These are phyloP conservation scores for Apocynum venetum DNA, from an alignment of 257 asterid genomes.

Conservation along the genomic window DNA sequence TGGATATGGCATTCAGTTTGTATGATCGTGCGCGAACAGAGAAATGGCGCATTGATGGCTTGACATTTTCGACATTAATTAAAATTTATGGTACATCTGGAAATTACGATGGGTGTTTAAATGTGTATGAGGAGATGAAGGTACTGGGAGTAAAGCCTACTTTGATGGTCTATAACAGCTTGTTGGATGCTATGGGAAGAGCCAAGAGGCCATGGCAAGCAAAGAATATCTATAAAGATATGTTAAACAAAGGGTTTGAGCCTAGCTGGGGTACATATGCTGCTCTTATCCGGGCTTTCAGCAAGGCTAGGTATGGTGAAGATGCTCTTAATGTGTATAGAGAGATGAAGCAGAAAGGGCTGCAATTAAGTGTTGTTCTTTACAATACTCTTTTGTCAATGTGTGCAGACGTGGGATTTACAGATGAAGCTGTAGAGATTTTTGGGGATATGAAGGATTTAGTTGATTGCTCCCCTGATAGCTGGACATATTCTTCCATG, in stretches of 20 bases:
- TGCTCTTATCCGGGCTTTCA: slow-evolving; percentile 62
- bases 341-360: slow-evolving; percentile 82
- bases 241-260: slow-evolving; percentile 51
- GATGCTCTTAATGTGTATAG: slow-evolving; percentile 68
- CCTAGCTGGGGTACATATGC: slow-evolving; percentile 84
- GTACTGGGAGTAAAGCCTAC: slow-evolving; percentile 61
- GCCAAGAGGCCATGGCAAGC: slow-evolving; percentile 98
- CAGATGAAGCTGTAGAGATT: slow-evolving; percentile 71
- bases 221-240: slow-evolving; percentile 58
- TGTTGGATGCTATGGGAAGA: slow-evolving; percentile 94
- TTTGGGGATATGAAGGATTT: slow-evolving; percentile 68
- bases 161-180: slow-evolving; percentile 56
- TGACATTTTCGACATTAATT: slow-evolving; percentile 64
- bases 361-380: slow-evolving; percentile 55
- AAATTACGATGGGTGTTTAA: slow-evolving; percentile 89
- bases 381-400: slow-evolving; percentile 72
- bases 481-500: slow-evolving; percentile 75
- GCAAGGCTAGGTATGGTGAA: slow-evolving; percentile 68
- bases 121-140: slow-evolving; percentile 91
- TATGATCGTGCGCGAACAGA: slow-evolving; percentile 81
- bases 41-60: slow-evolving; percentile 80
- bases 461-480: slow-evolving; percentile 58
- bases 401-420: slow-evolving; percentile 77
- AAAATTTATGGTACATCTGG: slow-evolving; percentile 60
- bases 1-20: slow-evolving; percentile 63